Evolutionary conservation across 768 basidiomycete genomes (phyloP), one percentile per base, ranked within the genome.

Genomic region (Boletellus emodensis): DNA sequence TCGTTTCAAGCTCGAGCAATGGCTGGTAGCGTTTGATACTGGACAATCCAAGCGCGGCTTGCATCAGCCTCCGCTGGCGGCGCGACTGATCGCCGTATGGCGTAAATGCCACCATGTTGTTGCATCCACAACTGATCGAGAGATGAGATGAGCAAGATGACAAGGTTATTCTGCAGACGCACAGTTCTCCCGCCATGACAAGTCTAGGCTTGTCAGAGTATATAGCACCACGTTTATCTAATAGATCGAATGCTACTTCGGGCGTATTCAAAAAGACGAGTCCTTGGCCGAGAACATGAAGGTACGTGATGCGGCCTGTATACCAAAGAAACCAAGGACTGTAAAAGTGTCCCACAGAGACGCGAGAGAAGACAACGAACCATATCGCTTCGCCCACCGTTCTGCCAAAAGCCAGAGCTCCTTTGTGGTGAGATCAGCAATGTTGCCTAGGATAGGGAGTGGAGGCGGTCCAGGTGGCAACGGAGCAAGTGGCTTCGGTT

Each of bases 171-270:
- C 30, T 14, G 1, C 3, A 40, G 22, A 80, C 83, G 61, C 59
- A 87, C 78, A 88, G 71, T 45, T 90, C 85, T 20, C 83, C 81
- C 13, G 70, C 72, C 87, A 90, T 89, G 39, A 84, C 73, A 20
- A 87, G 70, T 22, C 71, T 68, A 0, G 85, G 85, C 63, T 84
- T 86, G 69, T 89, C 88, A 8, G 87, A 83, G 64, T 89, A 90
- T 26, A 87, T 82, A 9, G 77, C 70, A 7, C 86, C 84, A 28
- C 80, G 77, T 60, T 80, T 84, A 48, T 90, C 87, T 55, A 91
- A 69, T 48, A 91, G 67, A 33, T 88, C 87, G 35, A 72, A 71
- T 0, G 76, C 78, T 0, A 75, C 81, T 34, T 84, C 76, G 7
- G 76, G 74, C 32, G 77, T 78, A 66, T 82, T 85, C 45, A 89